These are phyloP conservation scores for Delitschia confertaspora DNA, from an alignment of 495 filamentous ascomycete species.

Conservation along the genomic window DNA sequence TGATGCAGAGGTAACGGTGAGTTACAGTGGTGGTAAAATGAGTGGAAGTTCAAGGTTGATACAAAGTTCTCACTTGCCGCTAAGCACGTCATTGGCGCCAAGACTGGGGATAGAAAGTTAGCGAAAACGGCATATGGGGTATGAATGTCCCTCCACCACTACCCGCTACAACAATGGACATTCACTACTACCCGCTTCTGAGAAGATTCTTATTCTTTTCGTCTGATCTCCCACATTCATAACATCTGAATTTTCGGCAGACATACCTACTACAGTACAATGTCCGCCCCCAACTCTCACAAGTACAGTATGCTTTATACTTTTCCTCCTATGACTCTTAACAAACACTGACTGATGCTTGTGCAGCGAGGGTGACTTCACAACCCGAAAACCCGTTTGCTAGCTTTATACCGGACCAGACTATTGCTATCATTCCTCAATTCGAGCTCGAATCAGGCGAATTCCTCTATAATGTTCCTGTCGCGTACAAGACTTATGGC, in stretches of 20 bases:
- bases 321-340: not conserved
- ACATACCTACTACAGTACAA: no score
- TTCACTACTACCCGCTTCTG: not conserved
- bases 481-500: constrained; percentile 86
- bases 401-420: constrained; percentile 74
- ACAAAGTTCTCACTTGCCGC: no score
- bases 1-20: no score
- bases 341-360: constrained; percentile 15
- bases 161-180: not conserved
- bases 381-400: constrained; percentile 93
- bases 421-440: constrained; percentile 71
- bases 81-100: constrained; percentile 25
- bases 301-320: constrained; percentile 15
- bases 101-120: constrained; percentile 5
- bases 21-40: no score
- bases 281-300: constrained; percentile 7
- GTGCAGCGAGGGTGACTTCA: constrained; percentile 46
- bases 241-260: constrained; percentile 3
- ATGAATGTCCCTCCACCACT: not conserved
- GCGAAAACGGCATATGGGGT: constrained; percentile 2
- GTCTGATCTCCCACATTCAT: constrained; percentile 8
- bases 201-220: not conserved
- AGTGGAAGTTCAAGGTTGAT: no score
- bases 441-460: constrained; percentile 94
- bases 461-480: constrained; percentile 74